A percentile compares a stretch with the other conserved stretches of the same genome.
Conservation (phyloP, 371 early-diverging fungal species). For the Mucor circinelloides region DNA sequence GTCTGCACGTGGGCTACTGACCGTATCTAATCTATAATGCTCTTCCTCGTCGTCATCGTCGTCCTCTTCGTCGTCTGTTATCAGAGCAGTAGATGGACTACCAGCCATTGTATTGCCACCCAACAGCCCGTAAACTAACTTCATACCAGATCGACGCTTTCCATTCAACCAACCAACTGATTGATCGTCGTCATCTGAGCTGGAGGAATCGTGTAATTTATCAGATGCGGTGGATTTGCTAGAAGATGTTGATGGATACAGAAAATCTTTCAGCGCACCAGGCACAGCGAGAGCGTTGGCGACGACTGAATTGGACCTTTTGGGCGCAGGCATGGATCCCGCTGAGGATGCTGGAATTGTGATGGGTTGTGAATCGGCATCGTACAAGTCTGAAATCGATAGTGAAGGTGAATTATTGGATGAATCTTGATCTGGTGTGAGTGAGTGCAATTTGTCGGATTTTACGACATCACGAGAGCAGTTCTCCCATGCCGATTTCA, state of each 20-base stretch:
- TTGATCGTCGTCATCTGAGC: conserved; percentile 45
- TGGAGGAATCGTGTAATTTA: conserved; percentile 22
- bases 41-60: conserved; percentile 19
- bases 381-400: conserved; percentile 43
- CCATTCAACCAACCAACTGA: conserved; percentile 42
- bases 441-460: background rate
- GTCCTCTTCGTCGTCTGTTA: conserved; percentile 31
- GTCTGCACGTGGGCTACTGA: background rate
- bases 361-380: conserved; percentile 35
- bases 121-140: conserved; percentile 44
- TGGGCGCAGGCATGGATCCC: background rate
- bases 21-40: background rate
- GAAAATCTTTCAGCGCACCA: conserved; percentile 32
- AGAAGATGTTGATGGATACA: conserved; percentile 25
- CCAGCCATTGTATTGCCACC: conserved; percentile 23
- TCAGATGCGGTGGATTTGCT: conserved; percentile 6
- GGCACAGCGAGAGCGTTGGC: conserved; percentile 41
- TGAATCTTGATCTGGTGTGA: conserved; percentile 1
- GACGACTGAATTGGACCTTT: conserved; percentile 25
- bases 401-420: conserved; percentile 36
- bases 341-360: conserved; percentile 14
- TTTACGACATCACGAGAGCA: background rate
- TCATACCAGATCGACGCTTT: conserved; percentile 47
- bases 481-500: conserved; percentile 37
- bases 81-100: conserved; percentile 25